A percentile compares a stretch with the other conserved stretches of the same genome.
Conservation (phyloP, 257 asterid species). For the Nicotiana benthamiana region DNA sequence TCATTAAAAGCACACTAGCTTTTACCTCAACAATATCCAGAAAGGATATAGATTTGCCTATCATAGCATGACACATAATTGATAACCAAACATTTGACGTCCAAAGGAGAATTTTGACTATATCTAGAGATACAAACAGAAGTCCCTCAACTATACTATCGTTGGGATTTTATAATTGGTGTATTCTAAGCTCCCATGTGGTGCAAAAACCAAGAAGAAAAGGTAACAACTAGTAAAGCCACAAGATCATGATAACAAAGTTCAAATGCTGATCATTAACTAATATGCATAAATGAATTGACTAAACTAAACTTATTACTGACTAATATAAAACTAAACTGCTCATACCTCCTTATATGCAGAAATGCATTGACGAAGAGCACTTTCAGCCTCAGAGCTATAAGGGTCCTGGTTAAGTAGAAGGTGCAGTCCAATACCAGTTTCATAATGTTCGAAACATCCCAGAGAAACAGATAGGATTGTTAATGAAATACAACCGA, state of each 20-base stretch:
- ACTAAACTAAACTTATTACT: not conserved
- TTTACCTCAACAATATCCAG: not conserved
- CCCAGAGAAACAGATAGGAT: not conserved
- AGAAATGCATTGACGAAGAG: slow-evolving; percentile 57
- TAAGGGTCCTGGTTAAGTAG: slow-evolving; percentile 27
- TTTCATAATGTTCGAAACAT: not conserved
- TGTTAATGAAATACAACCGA: not conserved
- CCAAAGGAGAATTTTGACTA: not conserved
- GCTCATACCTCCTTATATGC: slow-evolving; percentile 56
- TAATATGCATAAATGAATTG: no score
- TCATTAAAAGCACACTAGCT: not conserved
- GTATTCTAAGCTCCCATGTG: not conserved
- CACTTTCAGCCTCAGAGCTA: slow-evolving; percentile 34
- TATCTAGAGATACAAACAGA: not conserved
- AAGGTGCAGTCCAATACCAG: not conserved
- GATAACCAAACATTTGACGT: not conserved
- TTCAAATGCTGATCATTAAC: not conserved
- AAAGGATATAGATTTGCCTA: not conserved
- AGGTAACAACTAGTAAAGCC: not conserved
- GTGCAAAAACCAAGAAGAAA: not conserved
- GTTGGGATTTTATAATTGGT: not conserved
- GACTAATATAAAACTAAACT: not conserved
- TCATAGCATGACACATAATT: not conserved
- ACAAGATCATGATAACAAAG: not conserved
- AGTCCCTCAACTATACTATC: not conserved